Conservation (phyloP, 805 yeast genomes). For the Saturnispora besseyi region DNA sequence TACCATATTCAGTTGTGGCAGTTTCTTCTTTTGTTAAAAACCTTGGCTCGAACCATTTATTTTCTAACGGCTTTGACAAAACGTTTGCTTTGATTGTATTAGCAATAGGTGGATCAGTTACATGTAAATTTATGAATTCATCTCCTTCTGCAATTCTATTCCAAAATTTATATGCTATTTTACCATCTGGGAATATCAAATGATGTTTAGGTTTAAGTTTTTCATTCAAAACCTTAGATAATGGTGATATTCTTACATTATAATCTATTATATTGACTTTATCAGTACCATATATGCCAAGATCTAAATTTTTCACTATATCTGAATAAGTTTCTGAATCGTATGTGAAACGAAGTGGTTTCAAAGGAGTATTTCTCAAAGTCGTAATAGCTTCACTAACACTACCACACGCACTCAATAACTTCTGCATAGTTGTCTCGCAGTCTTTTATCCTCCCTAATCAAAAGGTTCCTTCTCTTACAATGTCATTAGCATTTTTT, state of each 20-base stretch:
- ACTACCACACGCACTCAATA: slow-evolving; percentile 6
- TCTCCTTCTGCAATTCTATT: slow-evolving; percentile 10
- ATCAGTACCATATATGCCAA: slow-evolving; percentile 14
- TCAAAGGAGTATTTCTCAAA: not conserved
- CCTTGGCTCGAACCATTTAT: slow-evolving; percentile 35
- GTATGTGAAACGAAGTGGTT: slow-evolving; percentile 12
- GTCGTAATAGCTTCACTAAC: slow-evolving; percentile 5
- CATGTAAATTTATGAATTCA: slow-evolving; percentile 12
- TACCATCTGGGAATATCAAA: slow-evolving; percentile 35
- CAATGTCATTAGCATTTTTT: not conserved
- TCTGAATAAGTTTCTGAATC: slow-evolving; percentile 16
- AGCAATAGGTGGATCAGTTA: slow-evolving; percentile 13
- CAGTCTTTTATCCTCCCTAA: not conserved
- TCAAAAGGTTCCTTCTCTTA: not conserved
- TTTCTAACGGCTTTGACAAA: slow-evolving; percentile 28
- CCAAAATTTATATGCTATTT: slow-evolving; percentile 20
- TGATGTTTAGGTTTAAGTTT: slow-evolving; percentile 55
- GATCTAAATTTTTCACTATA: slow-evolving; percentile 41
- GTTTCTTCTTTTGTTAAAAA: slow-evolving; percentile 7
- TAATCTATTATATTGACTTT: slow-evolving; percentile 49
- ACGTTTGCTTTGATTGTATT: slow-evolving; percentile 15
- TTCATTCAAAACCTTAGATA: slow-evolving; percentile 55
- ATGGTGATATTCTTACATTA: slow-evolving; percentile 50
- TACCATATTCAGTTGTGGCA: not conserved
- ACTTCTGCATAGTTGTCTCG: slow-evolving; percentile 10